phyloP scores from a whole-genome alignment of 805 yeast genomes.

The Candida sphagnicola region DNA sequence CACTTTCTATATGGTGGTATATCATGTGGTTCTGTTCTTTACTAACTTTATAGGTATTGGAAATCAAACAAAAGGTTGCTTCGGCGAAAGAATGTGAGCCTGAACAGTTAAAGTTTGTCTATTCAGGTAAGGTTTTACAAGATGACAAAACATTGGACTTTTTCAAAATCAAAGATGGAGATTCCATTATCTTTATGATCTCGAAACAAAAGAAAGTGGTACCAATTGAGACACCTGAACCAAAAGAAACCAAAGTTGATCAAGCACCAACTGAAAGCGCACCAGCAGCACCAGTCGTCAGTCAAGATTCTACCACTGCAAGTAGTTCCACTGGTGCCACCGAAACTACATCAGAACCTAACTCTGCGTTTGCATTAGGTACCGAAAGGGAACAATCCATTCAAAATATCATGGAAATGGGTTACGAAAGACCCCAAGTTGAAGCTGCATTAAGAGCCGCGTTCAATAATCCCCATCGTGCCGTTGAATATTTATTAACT shows the following conservation, averaged over 20 bases:
- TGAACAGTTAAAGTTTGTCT: constrained; percentile 80
- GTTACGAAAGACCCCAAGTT: constrained; percentile 83
- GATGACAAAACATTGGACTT: constrained; percentile 73
- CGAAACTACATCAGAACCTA: constrained; percentile 15
- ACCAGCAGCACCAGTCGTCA: constrained; percentile 7
- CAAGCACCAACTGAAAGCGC: constrained; percentile 16
- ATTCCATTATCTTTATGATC: constrained; percentile 90
- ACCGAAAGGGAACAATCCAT: constrained; percentile 74
- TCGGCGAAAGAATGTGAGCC: constrained; percentile 63
- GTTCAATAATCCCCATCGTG: constrained; percentile 95
- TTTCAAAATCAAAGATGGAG: constrained; percentile 77
- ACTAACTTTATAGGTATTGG: constrained; percentile 40
- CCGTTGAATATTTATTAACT: constrained; percentile 88
- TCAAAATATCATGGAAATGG: constrained; percentile 89
- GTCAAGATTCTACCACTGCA: constrained; percentile 16
- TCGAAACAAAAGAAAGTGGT: constrained; percentile 39
- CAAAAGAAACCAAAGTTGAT: constrained; percentile 9
- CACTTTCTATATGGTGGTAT: too few relatives aligned
- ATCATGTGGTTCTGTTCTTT: too few relatives aligned
- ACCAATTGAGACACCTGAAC: constrained; percentile 6
- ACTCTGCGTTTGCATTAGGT: constrained; percentile 64
- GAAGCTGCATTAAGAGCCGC: constrained; percentile 93
- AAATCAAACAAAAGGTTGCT: constrained; percentile 74
- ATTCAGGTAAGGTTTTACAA: constrained; percentile 84
- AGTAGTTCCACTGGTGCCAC: constrained; percentile 10